phyloP scores from a whole-genome alignment of 495 filamentous ascomycete species.

The Neurospora cerealis region DNA sequence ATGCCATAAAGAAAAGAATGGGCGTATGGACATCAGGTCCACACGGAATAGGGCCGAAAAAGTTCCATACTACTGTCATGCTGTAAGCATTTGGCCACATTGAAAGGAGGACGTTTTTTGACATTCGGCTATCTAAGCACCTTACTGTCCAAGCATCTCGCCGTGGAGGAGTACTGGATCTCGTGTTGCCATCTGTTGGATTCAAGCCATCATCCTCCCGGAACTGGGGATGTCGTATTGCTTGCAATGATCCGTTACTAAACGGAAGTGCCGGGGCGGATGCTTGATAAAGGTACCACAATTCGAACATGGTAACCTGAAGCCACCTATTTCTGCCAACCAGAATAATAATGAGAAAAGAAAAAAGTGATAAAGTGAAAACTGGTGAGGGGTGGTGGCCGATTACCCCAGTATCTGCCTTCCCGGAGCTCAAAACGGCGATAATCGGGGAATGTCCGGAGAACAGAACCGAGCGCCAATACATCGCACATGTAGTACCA shows the following conservation, averaged over 20 bases:
- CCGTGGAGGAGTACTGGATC: neutral
- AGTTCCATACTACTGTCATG: neutral
- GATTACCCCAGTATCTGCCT: neutral
- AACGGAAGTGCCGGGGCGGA: neutral
- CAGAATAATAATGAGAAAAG: neutral
- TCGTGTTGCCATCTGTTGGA: neutral
- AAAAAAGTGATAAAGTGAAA: neutral
- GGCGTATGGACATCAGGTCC: neutral
- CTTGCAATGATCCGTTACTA: neutral
- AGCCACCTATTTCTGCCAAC: neutral
- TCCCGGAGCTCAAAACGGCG: neutral
- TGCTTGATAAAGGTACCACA: neutral
- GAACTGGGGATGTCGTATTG: neutral
- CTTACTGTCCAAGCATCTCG: neutral
- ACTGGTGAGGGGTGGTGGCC: neutral
- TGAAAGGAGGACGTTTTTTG: neutral
- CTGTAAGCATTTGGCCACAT: neutral
- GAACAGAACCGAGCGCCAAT: neutral
- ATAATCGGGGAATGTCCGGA: neutral
- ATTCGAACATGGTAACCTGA: neutral
- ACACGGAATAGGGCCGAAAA: neutral
- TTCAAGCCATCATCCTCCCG: neutral
- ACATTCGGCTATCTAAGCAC: neutral
- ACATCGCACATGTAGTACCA: neutral
- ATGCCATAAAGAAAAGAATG: neutral